A percentile compares a stretch with the other conserved stretches of the same genome.
phyloP scores from a whole-genome alignment of 192 early-diverging fungal genomes.

The Spizellomyces punctatus region DNA sequence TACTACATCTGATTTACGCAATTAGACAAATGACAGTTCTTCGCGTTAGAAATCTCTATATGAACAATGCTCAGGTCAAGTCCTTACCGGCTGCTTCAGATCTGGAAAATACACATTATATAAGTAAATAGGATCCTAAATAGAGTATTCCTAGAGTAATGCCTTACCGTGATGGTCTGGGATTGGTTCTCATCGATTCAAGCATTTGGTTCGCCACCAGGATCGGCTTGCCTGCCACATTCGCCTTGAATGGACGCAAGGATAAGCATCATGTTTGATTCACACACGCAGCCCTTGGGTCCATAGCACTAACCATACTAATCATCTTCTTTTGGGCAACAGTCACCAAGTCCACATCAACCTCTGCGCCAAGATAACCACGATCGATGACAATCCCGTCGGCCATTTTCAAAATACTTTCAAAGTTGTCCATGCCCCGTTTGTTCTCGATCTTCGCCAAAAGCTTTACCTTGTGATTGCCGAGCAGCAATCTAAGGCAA shows the following conservation, averaged over 20 bases:
- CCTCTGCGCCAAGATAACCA: conserved; percentile 61
- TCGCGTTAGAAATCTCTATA: background rate
- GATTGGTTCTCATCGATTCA: conserved; percentile 58
- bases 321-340: conserved; percentile 67
- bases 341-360: conserved; percentile 58
- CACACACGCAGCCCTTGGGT: no score
- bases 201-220: conserved; percentile 66
- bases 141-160: conserved; percentile 30
- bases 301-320: conserved; percentile 30
- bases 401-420: conserved; percentile 51
- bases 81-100: conserved; percentile 34
- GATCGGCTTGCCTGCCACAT: conserved; percentile 57
- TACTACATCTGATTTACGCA: background rate
- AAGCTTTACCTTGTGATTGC: conserved; percentile 57
- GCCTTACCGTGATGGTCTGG: conserved; percentile 53
- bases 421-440: conserved; percentile 59
- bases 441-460: conserved; percentile 66
- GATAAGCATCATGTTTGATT: no score
- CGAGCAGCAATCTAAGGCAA: conserved; percentile 47
- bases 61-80: background rate
- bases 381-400: conserved; percentile 66
- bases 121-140: background rate
- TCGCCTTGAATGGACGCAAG: conserved; percentile 32
- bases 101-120: conserved; percentile 1
- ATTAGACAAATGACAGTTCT: background rate